Evolutionary conservation across 2,329 filamentous ascomycete species (phyloP), one percentile per base, ranked within the genome.

Genomic region (Endocalyx cinctus): DNA sequence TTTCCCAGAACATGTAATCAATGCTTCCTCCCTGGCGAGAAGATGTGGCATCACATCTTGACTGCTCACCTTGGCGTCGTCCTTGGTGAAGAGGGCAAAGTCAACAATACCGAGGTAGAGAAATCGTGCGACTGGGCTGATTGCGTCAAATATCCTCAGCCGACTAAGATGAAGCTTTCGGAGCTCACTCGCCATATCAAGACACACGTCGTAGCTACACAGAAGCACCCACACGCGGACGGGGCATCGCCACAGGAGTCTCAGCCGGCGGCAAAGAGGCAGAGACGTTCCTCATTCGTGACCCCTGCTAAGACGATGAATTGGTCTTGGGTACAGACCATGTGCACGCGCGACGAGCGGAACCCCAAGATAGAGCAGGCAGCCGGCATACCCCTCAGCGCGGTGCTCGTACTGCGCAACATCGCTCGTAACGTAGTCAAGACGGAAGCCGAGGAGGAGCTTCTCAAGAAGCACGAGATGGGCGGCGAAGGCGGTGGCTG

Each of bases 311-410:
- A 70, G 54, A 77, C 69, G 5, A 69, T 79, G 57, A 58, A 60
- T 5, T 57, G 81, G 18, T 60, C 64, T 2, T 72, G 66, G 48
- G 72, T 79, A 41, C 70, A 77, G 51, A 82, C 78, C 4, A 57
- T 67, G 27, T 69, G 67, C 23, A 66, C 67, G 20, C 69, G 71
- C 10, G 75, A 79, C 46, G 74, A 78, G 53, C 64, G 70, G 29
- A 77, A 77, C 41, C 70, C 72, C 10, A 73, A 78, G 7, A 62
- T 70, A 5, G 64, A 70, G 3, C 74, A 87, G 50, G 81, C 85
- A 3, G 82, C 82, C 1, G 86, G 86, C 5, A 80, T 90, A 22
- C 84, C 86, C n/a, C 69, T 90, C 6, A 85, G 82, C 34, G 82
- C 84, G 3, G 80, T 84, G 11, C 68, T 90, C 17, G 83, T 92